These are phyloP conservation scores for Tolypocladium guangdongense DNA, from an alignment of 2,329 filamentous ascomycete species.

Conservation along the genomic window DNA sequence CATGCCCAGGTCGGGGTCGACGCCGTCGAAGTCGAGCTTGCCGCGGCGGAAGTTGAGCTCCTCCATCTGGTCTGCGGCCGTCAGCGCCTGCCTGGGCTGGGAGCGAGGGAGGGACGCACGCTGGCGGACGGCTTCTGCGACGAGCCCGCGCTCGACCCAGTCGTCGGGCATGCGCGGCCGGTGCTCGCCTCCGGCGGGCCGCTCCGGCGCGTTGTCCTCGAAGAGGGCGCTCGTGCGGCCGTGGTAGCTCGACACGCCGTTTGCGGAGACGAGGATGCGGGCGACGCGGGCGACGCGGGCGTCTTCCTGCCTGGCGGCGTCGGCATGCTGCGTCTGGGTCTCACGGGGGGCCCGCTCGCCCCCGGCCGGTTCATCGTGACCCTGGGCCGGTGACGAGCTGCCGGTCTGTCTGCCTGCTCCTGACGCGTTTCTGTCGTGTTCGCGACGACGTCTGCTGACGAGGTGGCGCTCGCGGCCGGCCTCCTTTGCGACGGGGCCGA, in stretches of 20 bases:
- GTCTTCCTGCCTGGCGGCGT: neutral
- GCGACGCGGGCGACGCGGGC: constrained; percentile 15
- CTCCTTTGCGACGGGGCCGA: constrained; percentile 14
- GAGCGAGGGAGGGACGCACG: constrained; percentile 1
- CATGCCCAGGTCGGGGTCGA: constrained; percentile 39
- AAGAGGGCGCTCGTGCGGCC: constrained; percentile 38
- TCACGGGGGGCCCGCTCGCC: no score
- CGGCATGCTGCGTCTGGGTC: no score
- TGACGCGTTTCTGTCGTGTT: no score
- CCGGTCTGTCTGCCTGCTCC: no score
- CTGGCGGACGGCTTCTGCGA: constrained; percentile 35
- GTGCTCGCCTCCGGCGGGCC: constrained; percentile 3
- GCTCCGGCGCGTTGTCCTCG: constrained; percentile 22
- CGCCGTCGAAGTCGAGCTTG: constrained; percentile 43
- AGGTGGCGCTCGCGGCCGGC: constrained; percentile 6
- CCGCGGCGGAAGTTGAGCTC: constrained; percentile 31
- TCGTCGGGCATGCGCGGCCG: constrained; percentile 20
- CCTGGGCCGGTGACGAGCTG: no score
- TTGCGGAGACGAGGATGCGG: constrained; percentile 27
- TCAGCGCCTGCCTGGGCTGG: neutral
- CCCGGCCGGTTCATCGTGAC: no score
- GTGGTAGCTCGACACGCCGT: constrained; percentile 34
- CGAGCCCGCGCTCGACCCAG: constrained; percentile 32
- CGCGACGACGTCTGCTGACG: neutral
- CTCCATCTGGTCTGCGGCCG: constrained; percentile 29